These are phyloP conservation scores for Amanita fuliginea DNA, from an alignment of 768 basidiomycete species.

Conservation along the genomic window DNA sequence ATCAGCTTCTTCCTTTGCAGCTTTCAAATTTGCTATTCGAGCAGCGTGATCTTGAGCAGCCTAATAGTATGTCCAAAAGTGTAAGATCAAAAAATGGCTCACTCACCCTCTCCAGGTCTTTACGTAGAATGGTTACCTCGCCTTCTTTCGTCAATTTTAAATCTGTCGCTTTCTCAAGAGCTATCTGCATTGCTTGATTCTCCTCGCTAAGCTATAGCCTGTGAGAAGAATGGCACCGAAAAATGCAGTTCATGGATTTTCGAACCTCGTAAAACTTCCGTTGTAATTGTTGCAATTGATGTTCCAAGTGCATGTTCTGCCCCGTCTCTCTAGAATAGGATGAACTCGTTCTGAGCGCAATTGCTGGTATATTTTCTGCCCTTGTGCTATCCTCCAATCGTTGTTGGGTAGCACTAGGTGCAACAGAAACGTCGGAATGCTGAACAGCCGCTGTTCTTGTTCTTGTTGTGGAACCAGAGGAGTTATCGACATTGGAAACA, in stretches of 20 bases:
- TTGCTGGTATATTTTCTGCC: neutral
- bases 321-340: neutral
- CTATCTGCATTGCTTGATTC: conserved; percentile 33
- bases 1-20: conserved; percentile 52
- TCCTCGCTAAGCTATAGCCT: conserved; percentile 34
- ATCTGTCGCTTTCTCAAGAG: conserved; percentile 36
- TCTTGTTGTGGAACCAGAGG: neutral
- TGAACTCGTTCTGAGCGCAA: neutral
- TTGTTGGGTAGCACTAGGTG: neutral
- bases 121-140: conserved; percentile 57
- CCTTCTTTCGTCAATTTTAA: conserved; percentile 53
- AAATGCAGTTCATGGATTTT: neutral
- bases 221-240: neutral
- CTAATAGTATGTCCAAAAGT: conserved; percentile 21
- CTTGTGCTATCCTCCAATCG: neutral
- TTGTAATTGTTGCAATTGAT: conserved; percentile 19
- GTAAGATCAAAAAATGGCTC: neutral
- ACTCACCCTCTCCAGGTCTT: conserved; percentile 55
- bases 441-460: neutral
- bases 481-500: neutral
- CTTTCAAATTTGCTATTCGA: conserved; percentile 43
- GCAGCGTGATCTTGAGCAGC: conserved; percentile 45
- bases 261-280: conserved; percentile 10
- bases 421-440: neutral
- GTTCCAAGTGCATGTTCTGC: conserved; percentile 9